Conservation (phyloP, 176 grass and related monocot genomes). For the Aechmea fasciata region DNA sequence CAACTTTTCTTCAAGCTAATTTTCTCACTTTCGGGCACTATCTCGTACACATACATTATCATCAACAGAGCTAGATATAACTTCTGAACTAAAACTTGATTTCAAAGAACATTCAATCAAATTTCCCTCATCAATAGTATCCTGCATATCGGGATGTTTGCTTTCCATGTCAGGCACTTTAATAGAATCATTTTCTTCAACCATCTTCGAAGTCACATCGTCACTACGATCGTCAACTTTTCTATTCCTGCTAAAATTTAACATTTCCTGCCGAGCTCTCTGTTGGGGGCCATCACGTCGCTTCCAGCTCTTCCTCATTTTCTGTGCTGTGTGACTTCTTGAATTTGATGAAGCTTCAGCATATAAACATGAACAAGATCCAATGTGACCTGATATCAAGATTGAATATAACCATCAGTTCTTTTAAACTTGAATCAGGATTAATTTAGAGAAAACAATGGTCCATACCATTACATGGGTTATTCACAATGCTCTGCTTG, state of each 20-base stretch:
- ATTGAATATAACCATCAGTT: neutral
- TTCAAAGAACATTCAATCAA: slow-evolving; percentile 32
- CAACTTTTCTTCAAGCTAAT: slow-evolving; percentile 23
- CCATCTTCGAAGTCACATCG: slow-evolving; percentile 82
- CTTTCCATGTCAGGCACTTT: slow-evolving; percentile 36
- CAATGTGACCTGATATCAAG: slow-evolving; percentile 13
- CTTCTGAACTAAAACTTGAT: slow-evolving; percentile 36
- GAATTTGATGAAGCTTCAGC: slow-evolving; percentile 32
- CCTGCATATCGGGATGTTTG: slow-evolving; percentile 27
- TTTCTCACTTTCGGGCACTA: slow-evolving; percentile 19
- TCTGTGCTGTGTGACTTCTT: slow-evolving; percentile 49
- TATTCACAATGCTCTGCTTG: slow-evolving; percentile 11
- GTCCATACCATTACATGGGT: slow-evolving; percentile 14
- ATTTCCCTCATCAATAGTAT: slow-evolving; percentile 22
- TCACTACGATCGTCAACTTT: slow-evolving; percentile 42
- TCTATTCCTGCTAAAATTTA: slow-evolving; percentile 72
- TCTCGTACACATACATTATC: slow-evolving; percentile 43
- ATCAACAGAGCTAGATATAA: slow-evolving; percentile 35
- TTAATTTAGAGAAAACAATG: neutral
- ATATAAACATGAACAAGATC: slow-evolving; percentile 16
- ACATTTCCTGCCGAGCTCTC: slow-evolving; percentile 68
- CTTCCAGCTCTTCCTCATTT: slow-evolving; percentile 72
- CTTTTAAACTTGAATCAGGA: neutral
- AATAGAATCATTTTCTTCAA: slow-evolving; percentile 40
- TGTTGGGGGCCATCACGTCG: slow-evolving; percentile 61